A percentile compares a stretch with the other conserved stretches of the same genome.
Conservation (phyloP, 495 filamentous ascomycete genomes). For the Penicillium macrosclerotiorum region DNA sequence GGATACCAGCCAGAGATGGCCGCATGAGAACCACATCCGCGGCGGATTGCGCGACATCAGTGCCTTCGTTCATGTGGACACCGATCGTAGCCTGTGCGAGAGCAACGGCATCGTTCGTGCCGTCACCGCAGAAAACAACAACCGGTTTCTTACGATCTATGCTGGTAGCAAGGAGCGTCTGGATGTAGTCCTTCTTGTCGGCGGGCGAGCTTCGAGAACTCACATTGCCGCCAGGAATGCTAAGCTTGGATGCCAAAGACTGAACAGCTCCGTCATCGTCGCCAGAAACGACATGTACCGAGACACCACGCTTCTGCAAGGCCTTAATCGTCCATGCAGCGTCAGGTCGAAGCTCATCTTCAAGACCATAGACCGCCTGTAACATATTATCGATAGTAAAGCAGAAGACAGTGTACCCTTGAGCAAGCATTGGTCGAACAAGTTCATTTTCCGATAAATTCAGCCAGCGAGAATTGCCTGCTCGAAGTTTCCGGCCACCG, state of each 20-base stretch:
- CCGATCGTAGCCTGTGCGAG: constrained; percentile 73
- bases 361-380: constrained; percentile 57
- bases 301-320: constrained; percentile 55
- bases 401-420: constrained; percentile 61
- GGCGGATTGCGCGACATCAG: constrained; percentile 63
- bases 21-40: constrained; percentile 69
- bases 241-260: constrained; percentile 49
- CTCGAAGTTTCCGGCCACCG: constrained; percentile 40
- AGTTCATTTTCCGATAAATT: constrained; percentile 27
- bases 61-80: constrained; percentile 61
- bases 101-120: constrained; percentile 77
- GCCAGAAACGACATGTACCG: constrained; percentile 65
- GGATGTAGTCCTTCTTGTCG: constrained; percentile 64
- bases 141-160: constrained; percentile 22
- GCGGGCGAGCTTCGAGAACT: constrained; percentile 53
- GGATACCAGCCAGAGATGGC: constrained; percentile 54
- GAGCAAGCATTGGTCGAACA: constrained; percentile 42
- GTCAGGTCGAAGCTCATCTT: constrained; percentile 58
- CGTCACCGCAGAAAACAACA: constrained; percentile 74
- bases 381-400: constrained; percentile 53
- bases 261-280: constrained; percentile 63
- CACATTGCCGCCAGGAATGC: constrained; percentile 48
- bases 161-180: constrained; percentile 28
- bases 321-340: constrained; percentile 44
- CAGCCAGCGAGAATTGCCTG: constrained; percentile 67